Percentiles rank a stretch among this genome's conserved stretches.
phyloP scores from a whole-genome alignment of 2,329 filamentous ascomycete genomes.

The Microdochium nivale region DNA sequence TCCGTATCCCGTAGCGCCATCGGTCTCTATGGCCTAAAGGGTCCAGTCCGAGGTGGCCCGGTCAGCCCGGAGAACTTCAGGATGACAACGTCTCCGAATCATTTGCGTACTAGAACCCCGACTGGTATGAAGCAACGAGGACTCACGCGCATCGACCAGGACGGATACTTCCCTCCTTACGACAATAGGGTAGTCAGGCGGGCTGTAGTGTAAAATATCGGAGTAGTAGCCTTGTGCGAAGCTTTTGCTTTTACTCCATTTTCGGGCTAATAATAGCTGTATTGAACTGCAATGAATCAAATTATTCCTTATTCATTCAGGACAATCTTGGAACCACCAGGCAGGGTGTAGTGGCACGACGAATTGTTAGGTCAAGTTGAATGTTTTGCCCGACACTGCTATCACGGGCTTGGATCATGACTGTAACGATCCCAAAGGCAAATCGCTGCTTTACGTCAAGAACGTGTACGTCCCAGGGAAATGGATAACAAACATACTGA shows the following conservation, averaged over 20 bases:
- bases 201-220: constrained; percentile 1
- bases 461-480: too few relatives aligned
- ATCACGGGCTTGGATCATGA: too few relatives aligned
- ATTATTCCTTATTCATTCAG: neutral
- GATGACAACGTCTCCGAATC: constrained; percentile 31
- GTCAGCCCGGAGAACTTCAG: constrained; percentile 20
- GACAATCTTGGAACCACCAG: neutral
- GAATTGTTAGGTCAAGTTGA: too few relatives aligned
- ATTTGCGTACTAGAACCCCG: constrained; percentile 38
- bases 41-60: constrained; percentile 10
- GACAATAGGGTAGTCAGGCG: constrained; percentile 9
- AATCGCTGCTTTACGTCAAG: too few relatives aligned
- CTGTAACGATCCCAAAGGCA: too few relatives aligned
- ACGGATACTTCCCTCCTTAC: constrained; percentile 33
- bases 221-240: neutral
- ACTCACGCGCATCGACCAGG: constrained; percentile 21
- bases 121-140: constrained; percentile 20
- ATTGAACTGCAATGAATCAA: neutral
- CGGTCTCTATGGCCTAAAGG: constrained; percentile 9
- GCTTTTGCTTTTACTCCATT: neutral
- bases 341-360: too few relatives aligned
- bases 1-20: constrained; percentile 10
- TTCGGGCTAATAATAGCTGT: neutral
- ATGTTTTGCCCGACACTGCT: too few relatives aligned
- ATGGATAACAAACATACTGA: too few relatives aligned